Evolutionary conservation across 805 yeast genomes (phyloP), one percentile per base, ranked within the genome.

Genomic region (Scheffersomyces lignosus): DNA sequence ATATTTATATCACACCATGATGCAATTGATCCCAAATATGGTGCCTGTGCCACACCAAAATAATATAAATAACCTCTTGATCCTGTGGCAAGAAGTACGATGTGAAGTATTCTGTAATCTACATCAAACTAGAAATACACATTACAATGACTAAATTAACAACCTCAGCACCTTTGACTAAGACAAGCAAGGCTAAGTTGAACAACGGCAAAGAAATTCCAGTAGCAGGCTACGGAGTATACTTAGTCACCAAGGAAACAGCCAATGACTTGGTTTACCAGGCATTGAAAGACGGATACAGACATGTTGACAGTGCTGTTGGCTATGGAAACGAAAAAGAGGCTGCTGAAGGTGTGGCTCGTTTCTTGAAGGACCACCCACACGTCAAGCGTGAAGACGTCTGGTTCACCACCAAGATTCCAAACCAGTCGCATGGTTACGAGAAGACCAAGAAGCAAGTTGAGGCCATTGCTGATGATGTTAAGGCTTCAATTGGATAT

Each of bases 231-330:
- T 60, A 73, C 13, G 85, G 86, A 1, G 71, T 77, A 3, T 79
- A 74, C 57, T 47, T 60, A 22, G 48, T 77, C 3, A 66, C 77
- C 4, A 37, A 51, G 1, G 44, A 46, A 0, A 60, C 58, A 7
- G 66, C 80, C 1, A 41, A 56, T 3, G 59, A 64, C 0, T 49
- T 78, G 17, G 81, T 79, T 0, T 66, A 71, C 43, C 56, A 66
- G 24, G 90, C 89, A 1, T 66, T 84, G 37, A 58, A 68, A 25
- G 61, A 57, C 13, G 91, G 91, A 0, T 85, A 81, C 54, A 73
- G 90, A 45, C 89, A 81, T 48, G 62, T 85, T 40, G 91, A 86
- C 52, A 68, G 81, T 14, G 95, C 93, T 5, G 78, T 71, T 6
- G 57, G 61, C 12, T 85, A 85, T 60, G 62, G 65, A 8, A 85